Percentiles rank a stretch among this genome's conserved stretches.
Evolutionary conservation across 441 rosid genomes (phyloP).

Genomic region (Mallotus repandus): DNA sequence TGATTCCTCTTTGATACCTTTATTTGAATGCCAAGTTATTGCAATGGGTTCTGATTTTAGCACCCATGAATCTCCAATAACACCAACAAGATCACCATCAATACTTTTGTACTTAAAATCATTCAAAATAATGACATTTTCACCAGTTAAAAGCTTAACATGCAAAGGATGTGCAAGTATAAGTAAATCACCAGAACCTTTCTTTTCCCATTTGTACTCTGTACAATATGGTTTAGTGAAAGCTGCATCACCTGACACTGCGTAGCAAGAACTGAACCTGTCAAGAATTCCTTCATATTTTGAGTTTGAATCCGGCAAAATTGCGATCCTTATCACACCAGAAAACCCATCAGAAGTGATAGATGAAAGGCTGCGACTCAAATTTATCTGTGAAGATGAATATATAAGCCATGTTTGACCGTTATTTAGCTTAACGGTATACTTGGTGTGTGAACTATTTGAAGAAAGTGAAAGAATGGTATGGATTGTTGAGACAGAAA

Average conservation of each 20-base stretch:
- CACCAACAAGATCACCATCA: conserved; percentile 87
- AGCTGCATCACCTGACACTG: conserved; percentile 69
- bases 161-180: conserved; percentile 94
- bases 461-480: conserved; percentile 54
- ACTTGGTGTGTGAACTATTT: conserved; percentile 51
- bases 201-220: conserved; percentile 78
- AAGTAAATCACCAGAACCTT: conserved; percentile 82
- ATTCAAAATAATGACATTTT: conserved; percentile 51
- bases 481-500: conserved; percentile 65
- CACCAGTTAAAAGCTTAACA: conserved; percentile 46
- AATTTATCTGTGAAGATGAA: conserved; percentile 58
- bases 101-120: conserved; percentile 61
- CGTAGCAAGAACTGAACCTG: conserved; percentile 74
- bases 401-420: conserved; percentile 78
- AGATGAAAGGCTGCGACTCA: conserved; percentile 36
- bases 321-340: conserved; percentile 60
- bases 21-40: conserved; percentile 85
- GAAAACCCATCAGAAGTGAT: conserved; percentile 50
- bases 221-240: conserved; percentile 62
- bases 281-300: conserved; percentile 56
- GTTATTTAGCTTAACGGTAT: conserved; percentile 64
- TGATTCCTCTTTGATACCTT: conserved; percentile 53
- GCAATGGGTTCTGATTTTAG: conserved; percentile 62
- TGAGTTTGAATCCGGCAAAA: conserved; percentile 46
- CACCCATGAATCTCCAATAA: conserved; percentile 84